phyloP scores from a whole-genome alignment of 2,329 filamentous ascomycete genomes.

The Metarhizium guizhouense region DNA sequence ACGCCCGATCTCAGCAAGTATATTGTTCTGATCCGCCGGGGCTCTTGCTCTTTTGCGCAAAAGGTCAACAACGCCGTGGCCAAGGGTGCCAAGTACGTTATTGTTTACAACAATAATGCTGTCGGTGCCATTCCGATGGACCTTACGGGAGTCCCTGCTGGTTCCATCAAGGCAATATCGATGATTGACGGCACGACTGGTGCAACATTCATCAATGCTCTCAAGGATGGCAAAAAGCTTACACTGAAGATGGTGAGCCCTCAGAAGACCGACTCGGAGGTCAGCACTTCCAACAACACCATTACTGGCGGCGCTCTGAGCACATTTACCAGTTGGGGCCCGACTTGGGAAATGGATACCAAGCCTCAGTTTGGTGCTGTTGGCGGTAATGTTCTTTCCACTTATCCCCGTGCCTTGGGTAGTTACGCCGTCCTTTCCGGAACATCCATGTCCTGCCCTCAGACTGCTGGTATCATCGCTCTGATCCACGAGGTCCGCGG shows the following conservation, averaged over 20 bases:
- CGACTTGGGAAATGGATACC: conserved; percentile 47
- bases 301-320: conserved; percentile 42
- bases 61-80: conserved; percentile 45
- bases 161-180: conserved; percentile 23
- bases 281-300: conserved; percentile 19
- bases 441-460: conserved; percentile 53
- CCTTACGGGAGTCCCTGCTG: conserved; percentile 18
- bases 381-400: conserved; percentile 50
- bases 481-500: conserved; percentile 43
- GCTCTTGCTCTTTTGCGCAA: conserved; percentile 44
- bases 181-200: conserved; percentile 35
- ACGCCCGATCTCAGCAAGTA: conserved; percentile 48
- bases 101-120: conserved; percentile 55
- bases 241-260: conserved; percentile 35
- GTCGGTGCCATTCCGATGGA: conserved; percentile 25
- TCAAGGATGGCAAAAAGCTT: conserved; percentile 35
- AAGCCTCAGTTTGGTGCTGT: conserved; percentile 49
- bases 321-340: conserved; percentile 50
- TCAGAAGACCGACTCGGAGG: conserved; percentile 20
- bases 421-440: conserved; percentile 45
- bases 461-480: conserved; percentile 45
- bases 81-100: conserved; percentile 49
- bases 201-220: conserved; percentile 31
- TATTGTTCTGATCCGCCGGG: conserved; percentile 52
- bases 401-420: conserved; percentile 37